Evolutionary conservation across 2,329 filamentous ascomycete species (phyloP).

Genomic region (Beauveria sp.): DNA sequence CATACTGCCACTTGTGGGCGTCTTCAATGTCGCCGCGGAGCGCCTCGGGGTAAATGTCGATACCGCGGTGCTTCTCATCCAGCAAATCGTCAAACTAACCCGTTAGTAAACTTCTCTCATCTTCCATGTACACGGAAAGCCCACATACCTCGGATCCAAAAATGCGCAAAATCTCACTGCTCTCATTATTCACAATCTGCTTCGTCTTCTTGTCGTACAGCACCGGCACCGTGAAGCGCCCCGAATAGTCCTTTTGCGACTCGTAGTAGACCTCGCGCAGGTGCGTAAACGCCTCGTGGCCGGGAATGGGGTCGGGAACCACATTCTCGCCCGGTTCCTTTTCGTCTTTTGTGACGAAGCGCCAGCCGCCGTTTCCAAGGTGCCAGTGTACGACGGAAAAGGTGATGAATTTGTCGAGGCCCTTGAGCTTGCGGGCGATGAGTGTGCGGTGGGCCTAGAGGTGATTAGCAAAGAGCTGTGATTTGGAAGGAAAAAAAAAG

Average conservation of each 20-base stretch:
- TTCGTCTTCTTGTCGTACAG: conserved; percentile 72
- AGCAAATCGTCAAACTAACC: conserved; percentile 63
- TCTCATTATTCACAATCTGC: conserved; percentile 85
- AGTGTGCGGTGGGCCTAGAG: conserved; percentile 67
- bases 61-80: conserved; percentile 46
- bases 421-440: conserved; percentile 85
- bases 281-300: conserved; percentile 60
- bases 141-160: conserved; percentile 60
- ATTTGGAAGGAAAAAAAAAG: neutral
- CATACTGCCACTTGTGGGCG: conserved; percentile 74
- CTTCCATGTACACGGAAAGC: neutral
- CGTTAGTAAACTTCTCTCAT: neutral
- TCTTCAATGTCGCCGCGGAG: conserved; percentile 66
- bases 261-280: conserved; percentile 75
- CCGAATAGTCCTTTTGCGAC: conserved; percentile 62
- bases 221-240: conserved; percentile 81
- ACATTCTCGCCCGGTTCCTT: conserved; percentile 54
- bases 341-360: conserved; percentile 62
- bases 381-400: conserved; percentile 90
- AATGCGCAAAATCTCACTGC: conserved; percentile 88
- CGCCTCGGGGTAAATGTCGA: conserved; percentile 61
- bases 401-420: conserved; percentile 75
- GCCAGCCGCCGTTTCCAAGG: conserved; percentile 67
- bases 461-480: neutral
- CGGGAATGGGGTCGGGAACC: conserved; percentile 59